A percentile compares a stretch with the other conserved stretches of the same genome.
Conservation (phyloP, 345 rosid species). For the Turritis glabra region DNA sequence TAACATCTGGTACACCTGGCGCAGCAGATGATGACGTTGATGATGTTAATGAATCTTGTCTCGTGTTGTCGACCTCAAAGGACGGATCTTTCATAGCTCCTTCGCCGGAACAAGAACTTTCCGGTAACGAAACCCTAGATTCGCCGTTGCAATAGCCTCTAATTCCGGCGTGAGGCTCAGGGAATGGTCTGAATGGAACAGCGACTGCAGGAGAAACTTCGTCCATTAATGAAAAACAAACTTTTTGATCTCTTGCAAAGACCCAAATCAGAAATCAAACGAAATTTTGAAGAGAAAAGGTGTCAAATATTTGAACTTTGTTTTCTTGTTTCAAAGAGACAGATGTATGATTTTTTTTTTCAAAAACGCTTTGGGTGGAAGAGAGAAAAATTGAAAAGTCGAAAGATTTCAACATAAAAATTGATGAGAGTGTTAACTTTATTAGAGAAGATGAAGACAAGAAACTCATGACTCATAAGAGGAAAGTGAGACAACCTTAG, state of each 20-base stretch:
- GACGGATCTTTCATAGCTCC: conserved; percentile 27
- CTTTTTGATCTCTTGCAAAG: neutral
- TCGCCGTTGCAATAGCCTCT: conserved; percentile 32
- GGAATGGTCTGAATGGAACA: conserved; percentile 46
- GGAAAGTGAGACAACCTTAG: conserved; percentile 40
- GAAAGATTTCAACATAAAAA: conserved; percentile 13
- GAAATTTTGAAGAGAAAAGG: too few species aligned
- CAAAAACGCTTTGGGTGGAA: conserved; percentile 9
- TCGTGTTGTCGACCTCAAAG: conserved; percentile 5
- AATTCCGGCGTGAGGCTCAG: conserved; percentile 39
- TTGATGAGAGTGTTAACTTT: conserved; percentile 30
- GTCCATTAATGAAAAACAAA: conserved; percentile 41
- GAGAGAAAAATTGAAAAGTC: neutral
- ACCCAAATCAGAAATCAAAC: conserved; percentile 5
- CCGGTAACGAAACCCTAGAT: conserved; percentile 25
- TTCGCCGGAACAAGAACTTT: conserved; percentile 27
- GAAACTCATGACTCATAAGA: conserved; percentile 37
- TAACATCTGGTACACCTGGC: conserved; percentile 8
- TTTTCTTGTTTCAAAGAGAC: neutral
- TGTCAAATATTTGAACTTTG: neutral
- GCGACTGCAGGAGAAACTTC: conserved; percentile 48
- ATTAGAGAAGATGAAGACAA: conserved; percentile 41
- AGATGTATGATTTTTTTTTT: neutral
- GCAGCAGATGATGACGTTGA: conserved; percentile 12
- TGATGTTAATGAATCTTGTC: conserved; percentile 9